Conservation (phyloP, 2,329 filamentous ascomycete genomes). For the Hysterium pulicare region DNA sequence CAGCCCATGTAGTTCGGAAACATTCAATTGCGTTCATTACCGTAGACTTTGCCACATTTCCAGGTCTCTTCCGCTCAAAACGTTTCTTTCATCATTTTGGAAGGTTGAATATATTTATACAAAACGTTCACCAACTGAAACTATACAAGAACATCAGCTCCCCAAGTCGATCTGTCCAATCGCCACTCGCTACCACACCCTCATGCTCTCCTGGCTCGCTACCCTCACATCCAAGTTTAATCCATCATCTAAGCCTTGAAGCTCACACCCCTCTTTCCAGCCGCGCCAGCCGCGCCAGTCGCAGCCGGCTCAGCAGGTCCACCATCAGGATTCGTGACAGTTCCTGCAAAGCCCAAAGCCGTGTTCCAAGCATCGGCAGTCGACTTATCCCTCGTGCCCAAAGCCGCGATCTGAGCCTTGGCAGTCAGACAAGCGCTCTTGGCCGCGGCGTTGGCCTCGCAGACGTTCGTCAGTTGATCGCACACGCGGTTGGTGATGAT, state of each 20-base stretch:
- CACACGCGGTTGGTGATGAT: slow-evolving; percentile 72
- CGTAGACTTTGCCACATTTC: too few relatives aligned
- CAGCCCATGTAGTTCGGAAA: too few relatives aligned
- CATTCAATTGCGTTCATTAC: too few relatives aligned
- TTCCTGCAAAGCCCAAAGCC: slow-evolving; percentile 36
- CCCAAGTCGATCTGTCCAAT: neutral
- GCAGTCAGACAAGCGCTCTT: slow-evolving; percentile 53
- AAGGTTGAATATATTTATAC: too few relatives aligned
- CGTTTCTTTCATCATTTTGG: too few relatives aligned
- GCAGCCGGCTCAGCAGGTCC: slow-evolving; percentile 15
- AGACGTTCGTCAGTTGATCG: slow-evolving; percentile 66
- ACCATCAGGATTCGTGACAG: slow-evolving; percentile 30
- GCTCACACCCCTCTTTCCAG: slow-evolving; percentile 11
- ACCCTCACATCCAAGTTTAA: too few relatives aligned
- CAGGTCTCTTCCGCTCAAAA: too few relatives aligned
- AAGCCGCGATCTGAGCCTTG: slow-evolving; percentile 50
- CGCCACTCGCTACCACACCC: neutral
- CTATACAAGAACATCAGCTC: too few relatives aligned
- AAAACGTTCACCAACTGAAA: too few relatives aligned
- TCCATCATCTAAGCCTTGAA: slow-evolving; percentile 1
- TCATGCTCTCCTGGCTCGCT: neutral
- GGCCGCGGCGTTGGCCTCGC: slow-evolving; percentile 60
- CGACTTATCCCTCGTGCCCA: slow-evolving; percentile 38
- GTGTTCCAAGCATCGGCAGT: slow-evolving; percentile 43
- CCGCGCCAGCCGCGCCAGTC: slow-evolving; percentile 9